A percentile compares a stretch with the other conserved stretches of the same genome.
Conservation (phyloP, 2,329 filamentous ascomycete genomes). For the Trichoderma endophyticum region DNA sequence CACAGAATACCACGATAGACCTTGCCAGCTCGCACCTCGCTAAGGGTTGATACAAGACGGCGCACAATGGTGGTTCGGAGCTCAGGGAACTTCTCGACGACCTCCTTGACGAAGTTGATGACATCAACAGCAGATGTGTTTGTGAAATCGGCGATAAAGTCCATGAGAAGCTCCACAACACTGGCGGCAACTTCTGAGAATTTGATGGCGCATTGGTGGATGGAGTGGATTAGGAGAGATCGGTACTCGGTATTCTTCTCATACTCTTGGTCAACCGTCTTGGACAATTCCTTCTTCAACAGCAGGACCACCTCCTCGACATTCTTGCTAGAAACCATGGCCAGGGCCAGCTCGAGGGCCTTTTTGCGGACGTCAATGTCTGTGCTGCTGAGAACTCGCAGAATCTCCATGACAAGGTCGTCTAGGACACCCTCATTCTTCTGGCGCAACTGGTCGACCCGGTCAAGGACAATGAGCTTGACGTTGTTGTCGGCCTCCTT, state of each 20-base stretch:
- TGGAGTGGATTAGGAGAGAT: constrained; percentile 91
- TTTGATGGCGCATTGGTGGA: constrained; percentile 97
- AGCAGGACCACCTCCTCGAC: constrained; percentile 95
- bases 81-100: constrained; percentile 95
- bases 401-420: constrained; percentile 93
- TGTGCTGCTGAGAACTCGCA: constrained; percentile 89
- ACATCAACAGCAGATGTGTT: constrained; percentile 96
- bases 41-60: constrained; percentile 82
- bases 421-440: constrained; percentile 90
- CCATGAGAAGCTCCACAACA: constrained; percentile 95
- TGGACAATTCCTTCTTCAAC: constrained; percentile 94
- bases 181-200: constrained; percentile 97
- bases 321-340: constrained; percentile 99
- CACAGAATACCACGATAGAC: constrained; percentile 95
- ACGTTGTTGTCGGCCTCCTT: constrained; percentile 99
- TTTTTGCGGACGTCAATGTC: constrained; percentile 95
- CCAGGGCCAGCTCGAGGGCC: constrained; percentile 82
- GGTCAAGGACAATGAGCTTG: constrained; percentile 94
- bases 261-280: constrained; percentile 97
- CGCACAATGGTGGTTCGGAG: constrained; percentile 83
- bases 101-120: constrained; percentile 97
- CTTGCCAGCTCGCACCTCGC: constrained; percentile 93
- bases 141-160: constrained; percentile 98
- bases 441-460: constrained; percentile 81
- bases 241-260: constrained; percentile 97